Evolutionary conservation across 164 flowering plant genomes (phyloP).

Genomic region (Chloranthus sessilifolius): DNA sequence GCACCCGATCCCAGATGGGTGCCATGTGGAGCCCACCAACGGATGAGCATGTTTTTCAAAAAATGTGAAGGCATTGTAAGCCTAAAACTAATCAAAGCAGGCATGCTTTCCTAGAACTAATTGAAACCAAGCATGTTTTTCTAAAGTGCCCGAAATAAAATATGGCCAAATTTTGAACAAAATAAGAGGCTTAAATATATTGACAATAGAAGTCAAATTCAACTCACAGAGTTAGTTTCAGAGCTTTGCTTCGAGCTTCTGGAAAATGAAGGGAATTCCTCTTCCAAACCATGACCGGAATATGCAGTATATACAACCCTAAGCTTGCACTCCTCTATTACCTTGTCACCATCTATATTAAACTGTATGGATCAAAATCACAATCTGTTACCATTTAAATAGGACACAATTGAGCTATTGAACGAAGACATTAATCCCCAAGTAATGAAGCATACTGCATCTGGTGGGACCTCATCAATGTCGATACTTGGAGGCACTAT

Average conservation of each 20-base stretch:
- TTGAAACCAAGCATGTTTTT: no score
- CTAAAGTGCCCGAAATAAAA: no score
- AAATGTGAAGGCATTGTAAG: no score
- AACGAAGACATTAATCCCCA: conserved; percentile 1
- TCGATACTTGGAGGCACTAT: conserved; percentile 61
- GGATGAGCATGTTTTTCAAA: no score
- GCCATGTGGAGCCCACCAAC: no score
- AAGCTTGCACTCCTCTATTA: conserved; percentile 72
- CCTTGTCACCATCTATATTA: conserved; percentile 58
- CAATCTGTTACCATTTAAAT: not conserved
- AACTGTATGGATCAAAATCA: conserved; percentile 62
- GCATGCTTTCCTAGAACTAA: no score
- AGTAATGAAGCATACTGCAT: conserved; percentile 57
- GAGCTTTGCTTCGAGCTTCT: conserved; percentile 23
- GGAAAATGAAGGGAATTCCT: conserved; percentile 22
- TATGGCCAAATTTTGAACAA: no score
- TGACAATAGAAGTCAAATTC: conserved; percentile 6
- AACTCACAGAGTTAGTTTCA: conserved; percentile 42
- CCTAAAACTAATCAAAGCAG: no score
- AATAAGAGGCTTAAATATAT: not conserved
- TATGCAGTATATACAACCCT: conserved; percentile 49
- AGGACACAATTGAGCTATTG: not conserved
- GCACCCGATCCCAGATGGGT: no score
- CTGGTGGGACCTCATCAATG: conserved; percentile 69
- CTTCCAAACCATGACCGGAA: conserved; percentile 27